A percentile compares a stretch with the other conserved stretches of the same genome.
These are phyloP conservation scores for Aspergillus baeticus DNA, from an alignment of 495 filamentous ascomycete species.

Conservation along the genomic window DNA sequence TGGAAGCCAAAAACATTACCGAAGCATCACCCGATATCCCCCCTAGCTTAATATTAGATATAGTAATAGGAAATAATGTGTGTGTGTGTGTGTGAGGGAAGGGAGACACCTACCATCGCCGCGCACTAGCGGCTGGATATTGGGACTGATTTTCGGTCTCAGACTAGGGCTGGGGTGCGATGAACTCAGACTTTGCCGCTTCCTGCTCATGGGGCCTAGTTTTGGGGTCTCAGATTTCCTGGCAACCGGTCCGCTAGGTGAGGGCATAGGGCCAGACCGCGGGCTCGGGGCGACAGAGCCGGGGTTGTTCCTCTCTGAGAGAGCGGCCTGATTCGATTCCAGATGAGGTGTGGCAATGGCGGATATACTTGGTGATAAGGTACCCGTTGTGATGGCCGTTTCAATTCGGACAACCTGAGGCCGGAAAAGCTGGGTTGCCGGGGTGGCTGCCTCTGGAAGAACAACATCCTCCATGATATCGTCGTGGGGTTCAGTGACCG, in stretches of 20 bases:
- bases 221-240: conserved; percentile 42
- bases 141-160: conserved; percentile 90
- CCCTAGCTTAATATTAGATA: conserved; percentile 20
- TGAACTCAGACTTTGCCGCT: conserved; percentile 74
- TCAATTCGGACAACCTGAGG: conserved; percentile 46
- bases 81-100: no score
- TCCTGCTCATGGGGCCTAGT: conserved; percentile 40
- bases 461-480: conserved; percentile 67
- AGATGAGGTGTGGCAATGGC: conserved; percentile 31
- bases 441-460: conserved; percentile 61
- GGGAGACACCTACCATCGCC: conserved; percentile 58
- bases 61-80: conserved; percentile 4
- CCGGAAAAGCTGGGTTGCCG: conserved; percentile 23
- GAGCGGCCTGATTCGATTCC: conserved; percentile 27
- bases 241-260: conserved; percentile 41
- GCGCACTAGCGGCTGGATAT: conserved; percentile 86
- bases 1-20: conserved; percentile 82
- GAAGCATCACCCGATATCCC: conserved; percentile 66
- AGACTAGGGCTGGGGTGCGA: conserved; percentile 79
- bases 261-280: conserved; percentile 38
- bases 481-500: conserved; percentile 36
- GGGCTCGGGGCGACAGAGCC: conserved; percentile 37
- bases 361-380: conserved; percentile 29
- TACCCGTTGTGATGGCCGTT: conserved; percentile 32
- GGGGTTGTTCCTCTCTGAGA: conserved; percentile 17